A percentile compares a stretch with the other conserved stretches of the same genome.
Conservation (phyloP, 306 rosid species). For the Phaseolus lunatus region DNA sequence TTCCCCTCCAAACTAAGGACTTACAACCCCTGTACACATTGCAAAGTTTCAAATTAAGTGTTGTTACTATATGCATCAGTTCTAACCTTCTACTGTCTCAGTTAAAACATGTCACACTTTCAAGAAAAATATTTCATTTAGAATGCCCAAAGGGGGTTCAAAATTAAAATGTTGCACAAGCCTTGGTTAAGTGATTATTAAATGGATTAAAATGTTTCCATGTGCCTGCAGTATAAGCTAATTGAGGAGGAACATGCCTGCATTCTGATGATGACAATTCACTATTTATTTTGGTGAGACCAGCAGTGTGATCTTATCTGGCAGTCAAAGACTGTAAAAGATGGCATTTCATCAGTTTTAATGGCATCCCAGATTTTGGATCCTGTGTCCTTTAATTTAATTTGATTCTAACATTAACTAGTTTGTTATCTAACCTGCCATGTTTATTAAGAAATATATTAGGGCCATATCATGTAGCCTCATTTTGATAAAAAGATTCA, state of each 20-base stretch:
- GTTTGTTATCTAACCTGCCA: slow-evolving; percentile 22
- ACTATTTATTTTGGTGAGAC: slow-evolving; percentile 45
- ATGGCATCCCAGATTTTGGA: slow-evolving; percentile 71
- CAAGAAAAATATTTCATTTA: background rate
- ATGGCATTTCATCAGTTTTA: slow-evolving; percentile 50
- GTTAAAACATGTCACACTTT: background rate
- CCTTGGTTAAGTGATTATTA: background rate
- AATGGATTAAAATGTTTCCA: slow-evolving; percentile 35
- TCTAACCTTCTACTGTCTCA: background rate
- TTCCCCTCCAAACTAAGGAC: slow-evolving; percentile 26
- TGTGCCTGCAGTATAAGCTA: slow-evolving; percentile 40
- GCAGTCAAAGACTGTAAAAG: slow-evolving; percentile 52
- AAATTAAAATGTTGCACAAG: background rate
- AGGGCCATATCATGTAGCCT: slow-evolving; percentile 43
- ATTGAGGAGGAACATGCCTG: slow-evolving; percentile 41
- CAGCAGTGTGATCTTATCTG: slow-evolving; percentile 51
- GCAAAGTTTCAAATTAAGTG: background rate
- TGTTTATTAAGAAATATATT: slow-evolving; percentile 42
- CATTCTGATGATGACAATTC: slow-evolving; percentile 38
- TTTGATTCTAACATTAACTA: slow-evolving; percentile 37
- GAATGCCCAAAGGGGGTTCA: background rate
- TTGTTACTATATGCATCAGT: background rate
- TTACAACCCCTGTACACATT: background rate
- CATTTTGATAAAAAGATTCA: slow-evolving; percentile 35
- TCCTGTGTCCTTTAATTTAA: slow-evolving; percentile 65